Percentiles rank a stretch among this genome's conserved stretches.
These are phyloP conservation scores for Pseudocercospora crystallina DNA, from an alignment of 2,329 filamentous ascomycete genomes.

Conservation along the genomic window DNA sequence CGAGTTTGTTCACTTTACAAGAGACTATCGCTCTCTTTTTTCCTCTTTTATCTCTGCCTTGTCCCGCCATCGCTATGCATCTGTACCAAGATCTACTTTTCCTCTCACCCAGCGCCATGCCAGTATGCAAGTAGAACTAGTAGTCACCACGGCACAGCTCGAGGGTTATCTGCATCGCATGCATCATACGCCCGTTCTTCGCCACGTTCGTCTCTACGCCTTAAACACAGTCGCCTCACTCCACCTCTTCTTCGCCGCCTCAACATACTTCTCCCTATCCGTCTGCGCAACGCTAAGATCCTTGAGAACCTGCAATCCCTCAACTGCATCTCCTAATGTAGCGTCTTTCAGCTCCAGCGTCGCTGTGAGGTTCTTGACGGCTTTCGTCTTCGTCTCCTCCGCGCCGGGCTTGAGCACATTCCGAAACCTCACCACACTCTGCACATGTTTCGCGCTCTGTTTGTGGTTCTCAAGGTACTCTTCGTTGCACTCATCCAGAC, in stretches of 20 bases:
- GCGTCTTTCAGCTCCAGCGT: slow-evolving; percentile 54
- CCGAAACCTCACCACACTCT: slow-evolving; percentile 62
- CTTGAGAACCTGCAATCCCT: slow-evolving; percentile 53
- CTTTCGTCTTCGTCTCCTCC: slow-evolving; percentile 51
- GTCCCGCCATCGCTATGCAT: no score
- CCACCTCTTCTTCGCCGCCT: slow-evolving; percentile 42
- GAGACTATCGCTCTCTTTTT: no score
- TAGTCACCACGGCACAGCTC: no score
- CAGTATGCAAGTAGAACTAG: background rate
- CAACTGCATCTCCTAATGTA: slow-evolving; percentile 58
- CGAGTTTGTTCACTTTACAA: no score
- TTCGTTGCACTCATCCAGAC: slow-evolving; percentile 62
- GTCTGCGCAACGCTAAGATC: slow-evolving; percentile 53
- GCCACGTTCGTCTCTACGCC: background rate
- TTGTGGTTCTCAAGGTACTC: slow-evolving; percentile 64
- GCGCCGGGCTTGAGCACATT: slow-evolving; percentile 59
- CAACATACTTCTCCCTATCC: slow-evolving; percentile 51
- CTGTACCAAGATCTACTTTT: background rate
- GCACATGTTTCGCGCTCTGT: slow-evolving; percentile 60
- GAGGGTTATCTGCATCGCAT: background rate
- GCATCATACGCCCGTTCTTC: background rate
- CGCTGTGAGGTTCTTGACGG: slow-evolving; percentile 63
- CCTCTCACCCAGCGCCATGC: background rate
- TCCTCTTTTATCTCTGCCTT: no score
- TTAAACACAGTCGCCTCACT: slow-evolving; percentile 39